A percentile compares a stretch with the other conserved stretches of the same genome.
Conservation (phyloP, 2,329 filamentous ascomycete species). For the Stachybotrys chlorohalonatus region DNA sequence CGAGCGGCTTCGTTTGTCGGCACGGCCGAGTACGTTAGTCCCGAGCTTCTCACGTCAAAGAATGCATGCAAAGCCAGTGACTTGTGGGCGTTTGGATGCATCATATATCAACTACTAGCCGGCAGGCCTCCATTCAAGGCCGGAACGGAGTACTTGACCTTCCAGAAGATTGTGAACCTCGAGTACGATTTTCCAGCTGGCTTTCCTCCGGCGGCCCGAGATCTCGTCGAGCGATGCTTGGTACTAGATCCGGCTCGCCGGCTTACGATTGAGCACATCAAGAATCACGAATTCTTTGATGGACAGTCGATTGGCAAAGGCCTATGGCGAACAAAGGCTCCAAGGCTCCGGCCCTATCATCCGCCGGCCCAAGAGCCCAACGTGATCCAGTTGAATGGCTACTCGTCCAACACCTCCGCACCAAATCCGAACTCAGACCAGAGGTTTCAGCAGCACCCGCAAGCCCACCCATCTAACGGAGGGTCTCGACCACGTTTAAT, state of each 20-base stretch:
- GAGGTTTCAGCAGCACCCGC: constrained; percentile 24
- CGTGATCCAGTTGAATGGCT: constrained; percentile 64
- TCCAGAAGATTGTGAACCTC: constrained; percentile 92
- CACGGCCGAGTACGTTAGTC: constrained; percentile 96
- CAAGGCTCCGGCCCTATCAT: constrained; percentile 74
- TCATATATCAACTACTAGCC: constrained; percentile 90
- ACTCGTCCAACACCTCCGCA: constrained; percentile 14
- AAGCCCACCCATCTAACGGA: constrained; percentile 31
- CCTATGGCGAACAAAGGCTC: constrained; percentile 85
- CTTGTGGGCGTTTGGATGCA: constrained; percentile 96
- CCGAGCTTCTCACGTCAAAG: constrained; percentile 92
- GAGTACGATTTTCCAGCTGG: constrained; percentile 90
- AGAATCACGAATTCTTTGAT: constrained; percentile 91
- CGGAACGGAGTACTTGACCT: constrained; percentile 90
- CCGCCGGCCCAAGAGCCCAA: constrained; percentile 66
- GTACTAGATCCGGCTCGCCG: constrained; percentile 80
- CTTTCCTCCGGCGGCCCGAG: constrained; percentile 77
- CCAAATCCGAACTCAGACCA: constrained; percentile 18
- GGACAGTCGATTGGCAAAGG: constrained; percentile 75
- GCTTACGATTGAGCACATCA: constrained; percentile 90
- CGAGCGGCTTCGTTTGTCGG: constrained; percentile 92
- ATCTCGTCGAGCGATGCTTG: constrained; percentile 82
- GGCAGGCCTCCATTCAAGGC: constrained; percentile 97
- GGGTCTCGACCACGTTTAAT: constrained; percentile 71
- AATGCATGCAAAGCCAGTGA: constrained; percentile 97